Evolutionary conservation across 139 green algal species (phyloP).

Genomic region (Picochlorum costavermella): DNA sequence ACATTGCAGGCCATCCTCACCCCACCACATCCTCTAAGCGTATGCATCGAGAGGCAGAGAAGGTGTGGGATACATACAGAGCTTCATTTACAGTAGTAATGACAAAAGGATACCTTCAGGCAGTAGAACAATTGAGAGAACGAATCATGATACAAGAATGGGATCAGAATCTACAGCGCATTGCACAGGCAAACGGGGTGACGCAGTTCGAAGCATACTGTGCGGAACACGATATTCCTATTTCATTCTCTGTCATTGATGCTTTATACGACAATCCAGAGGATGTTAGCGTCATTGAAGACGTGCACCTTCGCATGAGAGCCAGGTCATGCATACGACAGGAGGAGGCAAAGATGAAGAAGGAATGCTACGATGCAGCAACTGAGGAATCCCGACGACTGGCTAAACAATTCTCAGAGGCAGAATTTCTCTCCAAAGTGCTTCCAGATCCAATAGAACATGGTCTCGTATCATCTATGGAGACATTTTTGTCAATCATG

Average conservation of each 20-base stretch:
- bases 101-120: slow-evolving; percentile 23
- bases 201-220: slow-evolving; percentile 21
- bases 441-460: slow-evolving; percentile 22
- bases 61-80: slow-evolving; percentile 13
- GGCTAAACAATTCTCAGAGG: slow-evolving; percentile 21
- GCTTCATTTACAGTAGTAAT: slow-evolving; percentile 19
- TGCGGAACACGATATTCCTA: background rate
- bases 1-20: too few species aligned
- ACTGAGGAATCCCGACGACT: slow-evolving; percentile 22
- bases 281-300: slow-evolving; percentile 16
- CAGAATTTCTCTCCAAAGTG: slow-evolving; percentile 26
- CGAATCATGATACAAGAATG: slow-evolving; percentile 19
- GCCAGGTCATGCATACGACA: slow-evolving; percentile 11
- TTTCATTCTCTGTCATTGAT: slow-evolving; percentile 15
- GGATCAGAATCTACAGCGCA: slow-evolving; percentile 13
- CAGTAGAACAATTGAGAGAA: slow-evolving; percentile 16
- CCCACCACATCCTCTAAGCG: too few species aligned
- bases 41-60: background rate
- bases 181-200: slow-evolving; percentile 20
- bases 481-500: background rate
- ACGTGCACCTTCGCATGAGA: slow-evolving; percentile 17
- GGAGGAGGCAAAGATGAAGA: slow-evolving; percentile 7
- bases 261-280: slow-evolving; percentile 25
- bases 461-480: background rate
- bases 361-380: slow-evolving; percentile 4